These are phyloP conservation scores for Podospora didyma DNA, from an alignment of 495 filamentous ascomycete species.

Conservation along the genomic window DNA sequence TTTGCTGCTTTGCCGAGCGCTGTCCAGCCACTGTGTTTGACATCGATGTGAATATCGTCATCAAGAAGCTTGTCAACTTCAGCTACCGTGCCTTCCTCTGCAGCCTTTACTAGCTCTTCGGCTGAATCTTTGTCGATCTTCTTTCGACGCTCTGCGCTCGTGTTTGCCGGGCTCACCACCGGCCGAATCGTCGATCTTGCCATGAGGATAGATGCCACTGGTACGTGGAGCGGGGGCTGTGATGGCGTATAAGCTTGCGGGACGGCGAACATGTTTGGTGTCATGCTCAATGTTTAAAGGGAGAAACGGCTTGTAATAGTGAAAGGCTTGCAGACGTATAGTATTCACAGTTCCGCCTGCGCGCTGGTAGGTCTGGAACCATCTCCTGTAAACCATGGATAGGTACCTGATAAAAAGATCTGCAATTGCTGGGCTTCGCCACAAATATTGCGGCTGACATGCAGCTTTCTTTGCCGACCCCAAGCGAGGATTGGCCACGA, in stretches of 20 bases:
- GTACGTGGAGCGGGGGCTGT: neutral
- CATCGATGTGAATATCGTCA: neutral
- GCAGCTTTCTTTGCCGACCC: no score
- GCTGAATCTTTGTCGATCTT: neutral
- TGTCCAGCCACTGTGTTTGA: neutral
- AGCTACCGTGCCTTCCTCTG: neutral
- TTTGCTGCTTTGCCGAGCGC: neutral
- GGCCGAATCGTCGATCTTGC: neutral
- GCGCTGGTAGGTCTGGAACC: no score
- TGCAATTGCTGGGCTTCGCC: no score
- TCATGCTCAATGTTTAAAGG: no score
- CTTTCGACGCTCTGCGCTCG: neutral
- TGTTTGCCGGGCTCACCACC: neutral
- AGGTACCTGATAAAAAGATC: no score
- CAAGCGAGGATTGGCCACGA: no score
- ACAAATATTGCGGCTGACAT: no score
- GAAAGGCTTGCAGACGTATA: no score
- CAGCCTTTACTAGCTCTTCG: neutral
- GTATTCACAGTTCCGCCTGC: no score
- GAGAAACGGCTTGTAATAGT: no score
- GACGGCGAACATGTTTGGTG: no score
- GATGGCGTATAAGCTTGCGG: neutral
- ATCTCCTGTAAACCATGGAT: no score
- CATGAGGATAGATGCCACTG: neutral
- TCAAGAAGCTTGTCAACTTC: neutral